Percentiles rank a stretch among this genome's conserved stretches.
These are phyloP conservation scores for Aquilaria sinensis DNA, from an alignment of 345 rosid genomes.

Conservation along the genomic window DNA sequence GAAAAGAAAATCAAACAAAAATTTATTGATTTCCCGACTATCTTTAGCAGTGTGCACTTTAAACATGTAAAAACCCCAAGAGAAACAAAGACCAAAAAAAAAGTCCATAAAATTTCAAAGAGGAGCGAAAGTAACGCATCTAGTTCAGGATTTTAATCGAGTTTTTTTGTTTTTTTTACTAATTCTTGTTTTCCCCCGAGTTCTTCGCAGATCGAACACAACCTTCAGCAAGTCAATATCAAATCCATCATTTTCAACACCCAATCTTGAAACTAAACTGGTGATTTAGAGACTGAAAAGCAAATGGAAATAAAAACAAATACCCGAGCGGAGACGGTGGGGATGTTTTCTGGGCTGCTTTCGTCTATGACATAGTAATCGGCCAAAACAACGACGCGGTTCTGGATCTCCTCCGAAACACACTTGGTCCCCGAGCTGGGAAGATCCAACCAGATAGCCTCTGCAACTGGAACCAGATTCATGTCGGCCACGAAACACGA, in stretches of 20 bases:
- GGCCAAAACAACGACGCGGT: constrained; percentile 72
- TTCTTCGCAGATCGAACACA: too few relatives aligned
- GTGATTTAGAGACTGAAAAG: background rate
- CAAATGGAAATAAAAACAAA: constrained; percentile 4
- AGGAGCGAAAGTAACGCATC: too few relatives aligned
- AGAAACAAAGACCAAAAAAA: too few relatives aligned
- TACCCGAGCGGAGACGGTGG: constrained; percentile 58
- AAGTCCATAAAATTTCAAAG: too few relatives aligned
- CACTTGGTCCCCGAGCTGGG: constrained; percentile 87
- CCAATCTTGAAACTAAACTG: background rate
- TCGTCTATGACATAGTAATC: constrained; percentile 75
- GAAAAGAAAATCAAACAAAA: too few relatives aligned
- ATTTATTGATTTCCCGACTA: too few relatives aligned
- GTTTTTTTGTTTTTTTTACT: too few relatives aligned
- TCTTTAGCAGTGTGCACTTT: too few relatives aligned
- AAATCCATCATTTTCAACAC: background rate
- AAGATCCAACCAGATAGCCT: constrained; percentile 74
- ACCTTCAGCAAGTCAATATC: too few relatives aligned
- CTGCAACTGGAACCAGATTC: constrained; percentile 27
- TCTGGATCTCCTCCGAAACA: constrained; percentile 86
- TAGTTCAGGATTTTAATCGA: too few relatives aligned
- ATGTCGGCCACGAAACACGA: constrained; percentile 12
- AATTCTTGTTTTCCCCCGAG: too few relatives aligned
- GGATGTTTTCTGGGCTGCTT: constrained; percentile 33
- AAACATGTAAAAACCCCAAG: too few relatives aligned